Conservation (phyloP, 495 filamentous ascomycete species). For the Penicillium goetzii region DNA sequence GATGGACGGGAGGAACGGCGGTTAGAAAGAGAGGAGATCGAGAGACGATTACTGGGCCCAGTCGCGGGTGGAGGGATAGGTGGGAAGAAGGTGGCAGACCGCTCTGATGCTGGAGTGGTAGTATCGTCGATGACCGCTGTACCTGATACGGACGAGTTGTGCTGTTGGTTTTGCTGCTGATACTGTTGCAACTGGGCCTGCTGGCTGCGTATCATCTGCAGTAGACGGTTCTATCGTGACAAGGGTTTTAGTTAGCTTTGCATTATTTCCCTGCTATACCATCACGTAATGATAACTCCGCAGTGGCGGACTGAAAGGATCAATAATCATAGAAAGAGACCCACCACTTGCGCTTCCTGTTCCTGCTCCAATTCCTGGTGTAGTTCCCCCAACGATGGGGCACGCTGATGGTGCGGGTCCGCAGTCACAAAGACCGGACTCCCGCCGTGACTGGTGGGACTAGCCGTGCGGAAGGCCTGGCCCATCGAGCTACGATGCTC, state of each 20-base stretch:
- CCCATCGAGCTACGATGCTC: slow-evolving; percentile 52
- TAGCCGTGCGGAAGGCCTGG: slow-evolving; percentile 55
- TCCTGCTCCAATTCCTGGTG: slow-evolving; percentile 95
- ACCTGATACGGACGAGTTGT: slow-evolving; percentile 24
- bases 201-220: slow-evolving; percentile 86
- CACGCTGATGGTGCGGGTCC: slow-evolving; percentile 66
- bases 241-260: slow-evolving; percentile 15
- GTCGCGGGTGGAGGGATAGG: slow-evolving; percentile 41
- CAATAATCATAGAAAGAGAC: slow-evolving; percentile 22
- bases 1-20: slow-evolving; percentile 50
- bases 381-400: slow-evolving; percentile 88
- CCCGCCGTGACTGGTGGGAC: slow-evolving; percentile 58
- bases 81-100: slow-evolving; percentile 57
- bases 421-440: slow-evolving; percentile 62
- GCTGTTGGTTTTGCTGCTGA: slow-evolving; percentile 49
- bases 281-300: not conserved
- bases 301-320: not conserved
- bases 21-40: slow-evolving; percentile 51
- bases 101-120: slow-evolving; percentile 66
- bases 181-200: slow-evolving; percentile 79
- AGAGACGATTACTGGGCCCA: slow-evolving; percentile 30
- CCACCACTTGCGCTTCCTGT: slow-evolving; percentile 90
- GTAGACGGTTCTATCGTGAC: slow-evolving; percentile 73
- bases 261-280: not conserved
- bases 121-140: slow-evolving; percentile 67